Conservation (phyloP, 2,329 filamentous ascomycete genomes). For the Raffaelea arxii region DNA sequence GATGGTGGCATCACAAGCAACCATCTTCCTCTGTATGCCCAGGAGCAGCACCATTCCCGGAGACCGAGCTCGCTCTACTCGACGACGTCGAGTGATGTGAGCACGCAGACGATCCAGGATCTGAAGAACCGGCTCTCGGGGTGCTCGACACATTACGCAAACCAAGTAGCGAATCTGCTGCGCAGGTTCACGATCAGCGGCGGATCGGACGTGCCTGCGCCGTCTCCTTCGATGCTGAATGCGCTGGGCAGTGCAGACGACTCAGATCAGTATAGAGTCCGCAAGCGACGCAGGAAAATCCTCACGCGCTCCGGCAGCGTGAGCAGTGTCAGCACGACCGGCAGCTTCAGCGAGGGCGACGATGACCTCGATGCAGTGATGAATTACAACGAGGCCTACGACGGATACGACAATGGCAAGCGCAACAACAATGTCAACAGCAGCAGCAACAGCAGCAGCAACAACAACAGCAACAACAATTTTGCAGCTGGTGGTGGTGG, state of each 20-base stretch:
- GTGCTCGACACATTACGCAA: conserved; percentile 18
- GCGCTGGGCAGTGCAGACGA: background rate
- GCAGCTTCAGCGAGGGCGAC: conserved; percentile 5
- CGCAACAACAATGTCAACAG: background rate
- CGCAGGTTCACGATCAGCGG: conserved; percentile 16
- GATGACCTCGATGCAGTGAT: conserved; percentile 1
- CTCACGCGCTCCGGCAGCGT: conserved; percentile 3
- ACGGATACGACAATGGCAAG: background rate
- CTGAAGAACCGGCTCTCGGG: conserved; percentile 26
- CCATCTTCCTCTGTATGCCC: conserved; percentile 7
- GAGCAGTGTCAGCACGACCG: conserved; percentile 4
- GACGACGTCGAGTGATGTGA: conserved; percentile 14
- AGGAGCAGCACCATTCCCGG: conserved; percentile 7
- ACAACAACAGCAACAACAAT: conserved; percentile 18
- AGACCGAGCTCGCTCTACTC: conserved; percentile 11
- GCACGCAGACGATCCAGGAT: conserved; percentile 17
- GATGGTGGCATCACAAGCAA: conserved; percentile 5
- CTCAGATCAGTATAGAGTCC: conserved; percentile 8
- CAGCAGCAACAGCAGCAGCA: conserved; percentile 2
- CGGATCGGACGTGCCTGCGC: conserved; percentile 10
- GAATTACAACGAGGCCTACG: background rate
- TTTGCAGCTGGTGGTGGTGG: conserved; percentile 1
- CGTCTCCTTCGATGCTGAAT: background rate
- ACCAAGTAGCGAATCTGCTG: conserved; percentile 16
- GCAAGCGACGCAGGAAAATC: conserved; percentile 8